These are phyloP conservation scores for Tuber magnatum DNA, from an alignment of 495 filamentous ascomycete genomes.

Conservation along the genomic window DNA sequence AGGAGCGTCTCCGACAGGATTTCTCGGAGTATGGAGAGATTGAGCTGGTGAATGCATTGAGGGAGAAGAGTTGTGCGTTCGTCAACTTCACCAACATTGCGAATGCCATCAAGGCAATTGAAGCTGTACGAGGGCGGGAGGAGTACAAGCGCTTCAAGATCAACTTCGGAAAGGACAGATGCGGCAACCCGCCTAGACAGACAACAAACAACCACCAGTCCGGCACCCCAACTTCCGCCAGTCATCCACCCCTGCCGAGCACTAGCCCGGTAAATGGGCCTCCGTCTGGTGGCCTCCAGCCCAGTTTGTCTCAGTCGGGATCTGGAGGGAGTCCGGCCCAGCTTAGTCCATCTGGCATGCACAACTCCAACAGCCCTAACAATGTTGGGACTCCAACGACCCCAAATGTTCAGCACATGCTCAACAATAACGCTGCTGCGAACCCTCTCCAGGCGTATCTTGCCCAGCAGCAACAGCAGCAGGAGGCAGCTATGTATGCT, in stretches of 20 bases:
- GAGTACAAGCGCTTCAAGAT: constrained; percentile 98
- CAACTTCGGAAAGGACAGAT: constrained; percentile 98
- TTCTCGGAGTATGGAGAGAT: constrained; percentile 98
- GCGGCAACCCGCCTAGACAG: constrained; percentile 91
- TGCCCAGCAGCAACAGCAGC: constrained; percentile 61
- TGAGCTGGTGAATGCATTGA: constrained; percentile 89
- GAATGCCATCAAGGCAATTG: constrained; percentile 98
- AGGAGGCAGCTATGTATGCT: constrained; percentile 50
- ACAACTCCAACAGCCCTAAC: constrained; percentile 42
- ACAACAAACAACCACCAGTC: constrained; percentile 53
- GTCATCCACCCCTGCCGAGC: constrained; percentile 58
- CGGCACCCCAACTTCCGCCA: constrained; percentile 47
- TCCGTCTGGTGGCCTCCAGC: constrained; percentile 43
- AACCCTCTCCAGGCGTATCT: constrained; percentile 89
- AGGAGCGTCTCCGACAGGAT: constrained; percentile 90
- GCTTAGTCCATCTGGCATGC: constrained; percentile 41
- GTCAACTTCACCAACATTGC: constrained; percentile 99
- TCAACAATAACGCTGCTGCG: constrained; percentile 69
- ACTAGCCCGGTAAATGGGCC: constrained; percentile 48
- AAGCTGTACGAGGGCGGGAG: constrained; percentile 85
- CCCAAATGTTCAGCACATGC: constrained; percentile 52
- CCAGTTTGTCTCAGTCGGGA: constrained; percentile 48
- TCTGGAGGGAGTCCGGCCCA: constrained; percentile 63
- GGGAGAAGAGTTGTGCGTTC: constrained; percentile 98
- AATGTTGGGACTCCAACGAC: constrained; percentile 35